Evolutionary conservation across 768 basidiomycete genomes (phyloP).

Genomic region (Phylloporus arenicola): DNA sequence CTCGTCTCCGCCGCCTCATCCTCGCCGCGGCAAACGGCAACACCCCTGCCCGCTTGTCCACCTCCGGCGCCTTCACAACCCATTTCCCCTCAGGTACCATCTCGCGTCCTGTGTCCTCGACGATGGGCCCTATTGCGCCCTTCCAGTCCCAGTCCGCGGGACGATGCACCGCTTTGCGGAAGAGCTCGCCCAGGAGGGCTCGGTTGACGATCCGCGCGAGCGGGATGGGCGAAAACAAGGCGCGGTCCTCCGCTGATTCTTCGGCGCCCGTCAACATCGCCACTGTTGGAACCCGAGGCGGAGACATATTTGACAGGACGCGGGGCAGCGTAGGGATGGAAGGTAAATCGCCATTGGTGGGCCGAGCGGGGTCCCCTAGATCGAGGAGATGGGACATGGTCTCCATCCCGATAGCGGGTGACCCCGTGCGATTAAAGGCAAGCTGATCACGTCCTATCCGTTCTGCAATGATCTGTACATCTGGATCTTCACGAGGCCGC

Average conservation of each 20-base stretch:
- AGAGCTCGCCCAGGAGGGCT: conserved; percentile 17
- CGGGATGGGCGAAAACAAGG: conserved; percentile 17
- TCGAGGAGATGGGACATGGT: conserved; percentile 19
- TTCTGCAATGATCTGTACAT: conserved; percentile 7
- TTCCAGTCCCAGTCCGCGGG: conserved; percentile 24
- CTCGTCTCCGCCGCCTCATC: conserved; percentile 17
- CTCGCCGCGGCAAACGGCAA: conserved; percentile 24
- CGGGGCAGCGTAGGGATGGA: background rate
- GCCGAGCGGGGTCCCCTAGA: conserved; percentile 7
- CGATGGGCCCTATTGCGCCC: conserved; percentile 7
- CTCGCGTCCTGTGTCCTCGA: conserved; percentile 13
- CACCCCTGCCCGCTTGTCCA: background rate
- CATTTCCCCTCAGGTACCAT: conserved; percentile 15
- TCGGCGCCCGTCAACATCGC: conserved; percentile 16
- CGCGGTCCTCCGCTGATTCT: background rate
- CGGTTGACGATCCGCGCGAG: conserved; percentile 20
- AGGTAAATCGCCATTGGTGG: conserved; percentile 4
- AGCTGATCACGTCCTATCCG: conserved; percentile 10
- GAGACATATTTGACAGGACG: background rate
- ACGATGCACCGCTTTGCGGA: conserved; percentile 16
- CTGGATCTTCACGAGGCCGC: conserved; percentile 16
- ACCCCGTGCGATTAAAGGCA: background rate
- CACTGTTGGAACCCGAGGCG: conserved; percentile 8
- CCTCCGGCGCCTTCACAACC: background rate
- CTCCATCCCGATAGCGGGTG: conserved; percentile 11